Conservation (phyloP, 495 filamentous ascomycete species). For the Lineolata rhizophorae region DNA sequence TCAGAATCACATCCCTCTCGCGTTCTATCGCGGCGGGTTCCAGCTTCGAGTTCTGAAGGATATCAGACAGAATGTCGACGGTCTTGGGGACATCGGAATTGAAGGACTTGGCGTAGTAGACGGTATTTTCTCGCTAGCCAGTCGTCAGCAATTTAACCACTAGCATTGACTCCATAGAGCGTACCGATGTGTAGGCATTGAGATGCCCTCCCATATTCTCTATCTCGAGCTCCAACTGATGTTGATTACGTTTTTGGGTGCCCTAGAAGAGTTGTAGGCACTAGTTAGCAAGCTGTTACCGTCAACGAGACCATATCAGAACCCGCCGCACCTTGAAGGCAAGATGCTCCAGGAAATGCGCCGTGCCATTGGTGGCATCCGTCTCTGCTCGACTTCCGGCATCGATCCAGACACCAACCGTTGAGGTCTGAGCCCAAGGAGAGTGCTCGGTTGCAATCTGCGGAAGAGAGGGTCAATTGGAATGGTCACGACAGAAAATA, state of each 20-base stretch:
- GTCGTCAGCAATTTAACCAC: constrained; percentile 19
- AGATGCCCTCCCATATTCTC: constrained; percentile 99
- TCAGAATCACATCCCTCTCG: constrained; percentile 92
- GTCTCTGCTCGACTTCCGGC: constrained; percentile 96
- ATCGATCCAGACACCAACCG: constrained; percentile 98
- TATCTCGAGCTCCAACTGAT: constrained; percentile 96
- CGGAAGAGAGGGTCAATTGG: not conserved
- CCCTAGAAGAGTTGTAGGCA: constrained; percentile 47
- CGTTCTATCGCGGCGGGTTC: constrained; percentile 83
- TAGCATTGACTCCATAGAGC: too few species aligned
- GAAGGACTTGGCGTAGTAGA: constrained; percentile 98
- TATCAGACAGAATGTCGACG: constrained; percentile 96
- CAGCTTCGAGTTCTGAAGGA: constrained; percentile 96
- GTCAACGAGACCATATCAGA: constrained; percentile 1
- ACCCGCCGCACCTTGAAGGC: constrained; percentile 99
- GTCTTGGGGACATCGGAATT: constrained; percentile 88
- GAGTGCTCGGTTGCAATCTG: constrained; percentile 97
- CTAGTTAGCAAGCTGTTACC: constrained; percentile 13
- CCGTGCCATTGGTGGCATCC: constrained; percentile 93
- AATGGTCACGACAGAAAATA: constrained; percentile 1
- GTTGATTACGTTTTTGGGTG: constrained; percentile 76
- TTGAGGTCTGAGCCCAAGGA: constrained; percentile 94
- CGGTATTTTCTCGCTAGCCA: constrained; percentile 81
- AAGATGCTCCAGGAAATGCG: constrained; percentile 97
- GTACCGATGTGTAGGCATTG: constrained; percentile 97